phyloP scores from a whole-genome alignment of 495 filamentous ascomycete genomes.

The Alectoria sarmentosa region DNA sequence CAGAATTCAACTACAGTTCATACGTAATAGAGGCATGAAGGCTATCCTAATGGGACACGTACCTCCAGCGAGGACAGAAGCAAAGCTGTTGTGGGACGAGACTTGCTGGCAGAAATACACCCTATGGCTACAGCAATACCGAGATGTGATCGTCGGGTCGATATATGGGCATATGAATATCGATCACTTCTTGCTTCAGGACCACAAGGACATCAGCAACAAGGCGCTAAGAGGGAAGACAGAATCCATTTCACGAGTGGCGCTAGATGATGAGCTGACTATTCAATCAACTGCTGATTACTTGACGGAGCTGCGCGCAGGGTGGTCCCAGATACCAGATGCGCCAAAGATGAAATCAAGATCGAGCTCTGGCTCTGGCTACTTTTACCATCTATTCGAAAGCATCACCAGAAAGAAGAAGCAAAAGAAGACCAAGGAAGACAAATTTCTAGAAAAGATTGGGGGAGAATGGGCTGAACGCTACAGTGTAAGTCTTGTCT shows the following conservation, averaged over 20 bases:
- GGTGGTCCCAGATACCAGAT: conserved; percentile 69
- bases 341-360: conserved; percentile 33
- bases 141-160: conserved; percentile 75
- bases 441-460: conserved; percentile 53
- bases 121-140: conserved; percentile 79
- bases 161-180: conserved; percentile 98
- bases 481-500: conserved; percentile 70
- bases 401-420: conserved; percentile 33
- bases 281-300: conserved; percentile 66
- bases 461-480: conserved; percentile 78
- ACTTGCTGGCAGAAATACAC: conserved; percentile 98
- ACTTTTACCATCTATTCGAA: conserved; percentile 7
- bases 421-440: conserved; percentile 42
- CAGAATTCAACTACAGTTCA: conserved; percentile 76
- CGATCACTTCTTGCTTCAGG: conserved; percentile 94
- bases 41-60: conserved; percentile 93
- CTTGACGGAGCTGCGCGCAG: conserved; percentile 64
- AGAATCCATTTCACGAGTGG: conserved; percentile 11
- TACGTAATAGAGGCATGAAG: conserved; percentile 83
- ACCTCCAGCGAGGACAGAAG: conserved; percentile 74
- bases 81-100: conserved; percentile 84
- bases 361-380: conserved; percentile 6
- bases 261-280: conserved; percentile 42
- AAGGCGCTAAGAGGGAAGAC: conserved; percentile 36
- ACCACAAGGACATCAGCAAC: conserved; percentile 66